Evolutionary conservation across 768 basidiomycete genomes (phyloP).

Genomic region (Russula sp.): DNA sequence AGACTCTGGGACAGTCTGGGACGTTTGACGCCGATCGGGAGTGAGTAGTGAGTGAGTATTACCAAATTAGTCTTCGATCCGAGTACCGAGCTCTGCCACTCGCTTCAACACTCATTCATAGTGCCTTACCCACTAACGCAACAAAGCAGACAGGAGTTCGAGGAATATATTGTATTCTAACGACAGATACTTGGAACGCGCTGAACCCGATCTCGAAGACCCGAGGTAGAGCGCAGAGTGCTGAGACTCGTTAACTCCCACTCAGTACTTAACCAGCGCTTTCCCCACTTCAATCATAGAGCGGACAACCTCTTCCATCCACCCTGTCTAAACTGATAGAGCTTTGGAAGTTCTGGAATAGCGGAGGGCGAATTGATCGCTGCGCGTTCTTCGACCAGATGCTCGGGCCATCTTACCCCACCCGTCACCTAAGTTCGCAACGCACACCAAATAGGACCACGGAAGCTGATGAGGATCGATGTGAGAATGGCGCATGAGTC

Average conservation of each 20-base stretch:
- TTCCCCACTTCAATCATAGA: no score
- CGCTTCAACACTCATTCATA: neutral
- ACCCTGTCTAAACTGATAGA: neutral
- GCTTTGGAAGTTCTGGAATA: neutral
- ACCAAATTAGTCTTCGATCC: no score
- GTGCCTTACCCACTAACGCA: neutral
- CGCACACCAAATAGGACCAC: neutral
- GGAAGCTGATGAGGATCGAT: no score
- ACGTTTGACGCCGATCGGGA: no score
- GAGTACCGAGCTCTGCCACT: no score
- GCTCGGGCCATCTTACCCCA: neutral
- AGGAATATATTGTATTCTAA: neutral
- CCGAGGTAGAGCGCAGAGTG: neutral
- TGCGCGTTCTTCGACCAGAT: neutral
- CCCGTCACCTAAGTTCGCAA: neutral
- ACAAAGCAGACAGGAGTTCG: neutral
- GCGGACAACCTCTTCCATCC: neutral
- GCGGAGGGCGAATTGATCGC: neutral
- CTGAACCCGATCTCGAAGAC: neutral
- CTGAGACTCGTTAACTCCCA: neutral
- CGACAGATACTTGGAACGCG: neutral
- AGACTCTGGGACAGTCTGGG: no score
- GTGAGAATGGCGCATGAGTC: neutral
- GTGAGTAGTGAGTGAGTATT: no score
- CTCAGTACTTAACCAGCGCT: neutral